Base-by-base conservation (phyloP, 2,329 filamentous ascomycete species). In the Pseudopithomyces chartarum region DNA sequence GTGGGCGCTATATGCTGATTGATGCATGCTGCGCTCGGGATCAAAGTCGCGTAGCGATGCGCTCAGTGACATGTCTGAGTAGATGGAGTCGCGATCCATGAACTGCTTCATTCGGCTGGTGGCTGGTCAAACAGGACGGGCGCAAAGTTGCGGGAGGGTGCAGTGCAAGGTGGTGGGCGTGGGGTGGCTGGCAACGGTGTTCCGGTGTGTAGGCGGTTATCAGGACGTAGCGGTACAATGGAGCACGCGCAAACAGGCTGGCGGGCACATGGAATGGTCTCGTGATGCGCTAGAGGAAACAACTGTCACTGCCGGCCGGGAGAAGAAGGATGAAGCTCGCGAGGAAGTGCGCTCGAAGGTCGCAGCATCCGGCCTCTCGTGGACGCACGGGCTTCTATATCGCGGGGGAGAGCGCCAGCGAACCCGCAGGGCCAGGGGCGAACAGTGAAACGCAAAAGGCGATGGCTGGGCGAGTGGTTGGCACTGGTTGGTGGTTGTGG, bases 1-100 rank as follows among this genome's bases (percentile, higher is more conserved):
- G 72, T 87, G 85, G 62, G 85, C 83, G 48, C 72, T 73, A 64
- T 72, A 73, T 52, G 65, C 61, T 20, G 71, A 73, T 54, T 75
- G 29, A 34, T 48, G 71, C 51, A 63, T 62, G 64, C 71, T 74
- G 58, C 70, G 68, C 65, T 76, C 73, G 2, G 72, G 72, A 58
- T 75, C 73, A 55, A 76, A 76, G 38, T 71, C 74, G 58, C 74
- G 71, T 42, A 76, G 67, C 11, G 74, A 76, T 6, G 72, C 73
- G 64, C 67, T 74, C 43, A 76, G 68, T 10, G 73, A 76, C 51
- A 76, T 71, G 53, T 74, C 71, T 64, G 73, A 66, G 45, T 72
- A 76, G 53, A 73, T 58, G 65, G 68, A 71, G 19, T 61, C 67
- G 67, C 69, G 71, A 54, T 71, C 71, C 55, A 71, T 65, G 45